Evolutionary conservation across 176 grass and related monocot genomes (phyloP), one percentile per base, ranked within the genome.

Genomic region (Zoysia japonica): DNA sequence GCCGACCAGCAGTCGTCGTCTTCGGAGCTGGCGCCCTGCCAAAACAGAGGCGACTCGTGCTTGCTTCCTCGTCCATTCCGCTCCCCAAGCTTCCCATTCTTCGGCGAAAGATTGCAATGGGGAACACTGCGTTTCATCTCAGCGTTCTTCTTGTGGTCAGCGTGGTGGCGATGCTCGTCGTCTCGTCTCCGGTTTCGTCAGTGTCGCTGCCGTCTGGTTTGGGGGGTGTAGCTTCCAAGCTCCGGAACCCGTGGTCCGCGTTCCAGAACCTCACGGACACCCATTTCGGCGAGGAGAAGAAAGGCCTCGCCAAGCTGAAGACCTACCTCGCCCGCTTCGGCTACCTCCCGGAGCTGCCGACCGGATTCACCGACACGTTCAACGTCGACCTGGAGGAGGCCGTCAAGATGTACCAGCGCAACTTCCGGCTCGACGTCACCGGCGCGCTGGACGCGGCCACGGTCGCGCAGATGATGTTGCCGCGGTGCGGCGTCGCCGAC

Each of bases 401-500:
- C 61, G 48, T 98, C 84, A 60, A 66, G 50, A 76, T 84, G 2
- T 98, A 98, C 86, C 96, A 98, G 81, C 56, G 54, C 6, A 92
- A 85, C 78, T 88, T 98, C 55, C 88, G 92, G 1, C 86, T 98
- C 39, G 68, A 88, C 41, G 15, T 47, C 70, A 93, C 85, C 2
- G 96, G 96, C 42, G 45, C 41, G 9, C 84, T 98, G 46, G 96
- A 98, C 81, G 16, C 59, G 20, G 0, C 76, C 36, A 98, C 96
- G 11, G 15, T 98, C 9, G 2, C 81, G 17, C 84, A 93, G 87
- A 87, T 98, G 81, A 85, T 98, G 60, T 72, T 75, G 1, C 92
- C 96, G 0, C 92, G 96, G 17, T 98, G 96, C 73, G 96, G 96
- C 40, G 96, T 98, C 50, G 83, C 92, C 0, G 96, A 98, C 74